Base-by-base conservation (phyloP, 139 green algal species). In the Trebouxia sp. region DNA sequence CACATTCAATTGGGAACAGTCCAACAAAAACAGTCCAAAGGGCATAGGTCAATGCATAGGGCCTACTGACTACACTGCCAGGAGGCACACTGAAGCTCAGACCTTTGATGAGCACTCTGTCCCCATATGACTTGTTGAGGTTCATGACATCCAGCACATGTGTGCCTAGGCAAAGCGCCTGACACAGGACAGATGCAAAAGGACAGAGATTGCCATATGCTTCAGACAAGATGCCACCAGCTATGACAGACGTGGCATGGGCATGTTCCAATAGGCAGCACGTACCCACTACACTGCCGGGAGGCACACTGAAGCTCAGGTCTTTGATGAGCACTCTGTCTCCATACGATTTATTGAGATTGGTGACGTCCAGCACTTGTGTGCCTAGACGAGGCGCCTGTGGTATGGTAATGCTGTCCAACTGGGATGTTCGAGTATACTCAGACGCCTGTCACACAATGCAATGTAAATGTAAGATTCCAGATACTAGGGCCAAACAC, bases 381-480 rank as follows among this genome's bases (percentile, higher is more conserved):
- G 88, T 81, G 6, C 93, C 93, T 35, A 97, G 87, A 7, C 92
- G 87, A n/a, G 80, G 70, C 2, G 38, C 53, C n/a, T 67, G 30
- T 26, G 81, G 81, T 47, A 97, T 94, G 82, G 86, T 94, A 87
- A 97, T 96, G 83, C 43, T 83, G 72, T 97, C 92, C 8, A 97
- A 48, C 76, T 88, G 83, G 26, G 77, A 48, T 8, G 51, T 45
- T 28, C 43, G 35, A 0, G 58, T 66, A 55, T 83, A 84, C 41
- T 84, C 41, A 24, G 51, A 22, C 3, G 80, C 69, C 80, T 84
- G 80, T 39, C 11, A n/a, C 26, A 45, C 1, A 24, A 35, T 12
- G 28, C 50, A 22, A 22, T 22, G 4, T 58, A n/a, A n/a, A n/a
- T n/a, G n/a, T n/a, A n/a, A n/a, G n/a, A n/a, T n/a, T n/a, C n/a